phyloP scores from a whole-genome alignment of 2,329 filamentous ascomycete genomes.

The Ascochyta fabae region DNA sequence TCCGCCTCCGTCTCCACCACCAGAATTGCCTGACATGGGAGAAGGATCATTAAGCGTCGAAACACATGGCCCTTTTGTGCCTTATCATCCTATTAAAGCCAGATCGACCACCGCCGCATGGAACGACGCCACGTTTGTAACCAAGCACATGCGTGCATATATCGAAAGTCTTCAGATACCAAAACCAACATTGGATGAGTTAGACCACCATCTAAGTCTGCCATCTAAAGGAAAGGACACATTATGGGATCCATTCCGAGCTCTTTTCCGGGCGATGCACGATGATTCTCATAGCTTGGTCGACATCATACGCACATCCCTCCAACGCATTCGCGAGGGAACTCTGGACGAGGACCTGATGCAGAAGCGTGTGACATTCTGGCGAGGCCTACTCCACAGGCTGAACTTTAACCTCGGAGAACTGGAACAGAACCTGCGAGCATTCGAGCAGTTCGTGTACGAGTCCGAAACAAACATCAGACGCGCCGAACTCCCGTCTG shows the following conservation, averaged over 20 bases:
- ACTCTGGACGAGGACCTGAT: constrained; percentile 24
- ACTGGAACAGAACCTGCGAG: neutral
- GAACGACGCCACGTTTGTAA: neutral
- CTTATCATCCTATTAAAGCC: constrained; percentile 16
- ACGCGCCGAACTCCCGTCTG: neutral
- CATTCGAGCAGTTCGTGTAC: neutral
- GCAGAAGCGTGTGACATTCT: constrained; percentile 25
- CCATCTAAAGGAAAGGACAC: neutral
- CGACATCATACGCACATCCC: constrained; percentile 19
- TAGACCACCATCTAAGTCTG: neutral
- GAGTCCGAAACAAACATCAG: neutral
- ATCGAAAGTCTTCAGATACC: neutral
- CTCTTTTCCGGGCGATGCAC: neutral
- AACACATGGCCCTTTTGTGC: constrained; percentile 19
- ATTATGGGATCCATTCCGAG: neutral
- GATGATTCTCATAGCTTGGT: constrained; percentile 7
- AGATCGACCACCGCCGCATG: constrained; percentile 9
- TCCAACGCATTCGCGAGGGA: constrained; percentile 24
- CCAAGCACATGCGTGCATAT: neutral
- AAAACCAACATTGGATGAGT: neutral
- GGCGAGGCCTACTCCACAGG: constrained; percentile 19
- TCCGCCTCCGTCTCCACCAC: neutral
- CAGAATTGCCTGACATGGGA: neutral
- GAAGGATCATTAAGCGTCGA: neutral
- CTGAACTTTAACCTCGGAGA: constrained; percentile 20